Conservation (phyloP, 768 basidiomycete species). For the Exidia glandulosa region DNA sequence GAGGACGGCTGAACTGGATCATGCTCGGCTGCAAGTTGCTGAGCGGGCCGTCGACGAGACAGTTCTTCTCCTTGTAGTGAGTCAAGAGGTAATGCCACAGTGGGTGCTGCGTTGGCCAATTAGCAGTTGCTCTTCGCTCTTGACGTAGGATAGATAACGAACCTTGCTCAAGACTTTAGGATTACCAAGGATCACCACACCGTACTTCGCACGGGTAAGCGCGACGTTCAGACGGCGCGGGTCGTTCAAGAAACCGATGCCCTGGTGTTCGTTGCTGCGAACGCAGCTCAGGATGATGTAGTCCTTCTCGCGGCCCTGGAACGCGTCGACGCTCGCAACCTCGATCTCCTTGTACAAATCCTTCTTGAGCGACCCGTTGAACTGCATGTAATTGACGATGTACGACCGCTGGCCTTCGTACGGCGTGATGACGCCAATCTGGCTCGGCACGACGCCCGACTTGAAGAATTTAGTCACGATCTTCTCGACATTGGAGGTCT, state of each 20-base stretch:
- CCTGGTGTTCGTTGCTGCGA: slow-evolving; percentile 97
- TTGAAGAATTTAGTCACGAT: slow-evolving; percentile 99
- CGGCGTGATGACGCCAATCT: slow-evolving; percentile 97
- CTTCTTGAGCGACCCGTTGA: slow-evolving; percentile 98
- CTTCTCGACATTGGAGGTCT: slow-evolving; percentile 98
- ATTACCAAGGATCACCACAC: slow-evolving; percentile 98
- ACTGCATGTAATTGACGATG: slow-evolving; percentile 99
- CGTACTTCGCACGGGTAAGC: slow-evolving; percentile 94
- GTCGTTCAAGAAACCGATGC: slow-evolving; percentile 98
- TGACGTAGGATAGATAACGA: slow-evolving; percentile 11
- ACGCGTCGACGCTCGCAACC: slow-evolving; percentile 96
- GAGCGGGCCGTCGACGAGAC: slow-evolving; percentile 91
- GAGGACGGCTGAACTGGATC: slow-evolving; percentile 99
- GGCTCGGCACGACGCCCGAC: slow-evolving; percentile 86
- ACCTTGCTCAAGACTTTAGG: slow-evolving; percentile 99
- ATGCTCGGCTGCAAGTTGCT: slow-evolving; percentile 95
- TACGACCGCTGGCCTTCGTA: slow-evolving; percentile 99
- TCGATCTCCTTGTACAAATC: slow-evolving; percentile 99
- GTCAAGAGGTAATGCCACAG: slow-evolving; percentile 97
- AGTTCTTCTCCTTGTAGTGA: slow-evolving; percentile 93
- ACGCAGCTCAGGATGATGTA: slow-evolving; percentile 98
- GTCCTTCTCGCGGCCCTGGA: slow-evolving; percentile 99
- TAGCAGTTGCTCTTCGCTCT: neutral
- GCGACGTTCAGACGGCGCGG: slow-evolving; percentile 94
- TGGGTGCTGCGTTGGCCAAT: slow-evolving; percentile 56